These are phyloP conservation scores for Boletus bicolor DNA, from an alignment of 768 basidiomycete species.

Conservation along the genomic window DNA sequence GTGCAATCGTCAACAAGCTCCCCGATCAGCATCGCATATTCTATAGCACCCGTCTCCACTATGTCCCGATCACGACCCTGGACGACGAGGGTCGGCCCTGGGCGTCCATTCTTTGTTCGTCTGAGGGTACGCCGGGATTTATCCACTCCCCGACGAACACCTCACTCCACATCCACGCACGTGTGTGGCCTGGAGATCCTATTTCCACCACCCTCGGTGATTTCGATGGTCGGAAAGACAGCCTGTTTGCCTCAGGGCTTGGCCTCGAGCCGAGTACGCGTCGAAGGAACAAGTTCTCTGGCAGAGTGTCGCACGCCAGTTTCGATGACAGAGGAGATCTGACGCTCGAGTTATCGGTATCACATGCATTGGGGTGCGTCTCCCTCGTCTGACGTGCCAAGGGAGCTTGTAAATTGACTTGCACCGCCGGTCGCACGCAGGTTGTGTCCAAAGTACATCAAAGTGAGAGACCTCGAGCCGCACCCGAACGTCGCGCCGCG, in stretches of 20 bases:
- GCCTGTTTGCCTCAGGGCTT: conserved; percentile 49
- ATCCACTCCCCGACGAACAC: conserved; percentile 26
- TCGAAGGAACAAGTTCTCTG: conserved; percentile 62
- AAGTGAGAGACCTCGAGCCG: conserved; percentile 44
- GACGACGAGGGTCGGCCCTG: conserved; percentile 32
- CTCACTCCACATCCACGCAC: conserved; percentile 21
- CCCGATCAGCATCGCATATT: conserved; percentile 34
- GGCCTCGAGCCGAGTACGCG: conserved; percentile 58
- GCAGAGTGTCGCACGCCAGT: conserved; percentile 37
- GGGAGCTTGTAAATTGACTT: neutral
- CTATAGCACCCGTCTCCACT: conserved; percentile 29
- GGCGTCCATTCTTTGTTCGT: conserved; percentile 32
- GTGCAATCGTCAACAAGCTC: conserved; percentile 22
- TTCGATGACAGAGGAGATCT: conserved; percentile 27
- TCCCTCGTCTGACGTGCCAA: neutral
- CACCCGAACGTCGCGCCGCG: conserved; percentile 36
- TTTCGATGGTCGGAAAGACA: conserved; percentile 9
- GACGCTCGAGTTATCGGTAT: conserved; percentile 43
- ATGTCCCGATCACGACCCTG: conserved; percentile 32
- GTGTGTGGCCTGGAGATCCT: conserved; percentile 50
- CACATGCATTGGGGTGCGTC: conserved; percentile 55
- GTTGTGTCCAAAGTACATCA: conserved; percentile 68
- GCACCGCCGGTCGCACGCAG: conserved; percentile 25
- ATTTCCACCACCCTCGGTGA: conserved; percentile 36
- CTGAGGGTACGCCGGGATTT: conserved; percentile 26